Evolutionary conservation across 2,329 filamentous ascomycete genomes (phyloP).

Genomic region (Colletotrichum sp.): DNA sequence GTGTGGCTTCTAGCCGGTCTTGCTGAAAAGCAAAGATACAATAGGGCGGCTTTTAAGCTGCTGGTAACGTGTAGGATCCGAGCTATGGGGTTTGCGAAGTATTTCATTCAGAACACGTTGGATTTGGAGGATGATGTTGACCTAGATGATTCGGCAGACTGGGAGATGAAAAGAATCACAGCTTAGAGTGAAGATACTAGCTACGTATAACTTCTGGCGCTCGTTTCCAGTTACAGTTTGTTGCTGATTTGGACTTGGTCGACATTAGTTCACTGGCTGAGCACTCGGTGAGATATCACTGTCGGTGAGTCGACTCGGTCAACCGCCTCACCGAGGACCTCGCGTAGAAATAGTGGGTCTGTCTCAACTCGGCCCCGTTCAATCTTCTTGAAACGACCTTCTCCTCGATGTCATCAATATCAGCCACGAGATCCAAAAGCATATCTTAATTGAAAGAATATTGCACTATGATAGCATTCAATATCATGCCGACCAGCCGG

Average conservation of each 20-base stretch:
- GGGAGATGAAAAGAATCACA: not conserved
- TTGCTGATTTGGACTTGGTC: too few relatives aligned
- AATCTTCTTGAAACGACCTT: not conserved
- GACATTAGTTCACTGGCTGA: too few relatives aligned
- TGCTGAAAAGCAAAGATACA: not conserved
- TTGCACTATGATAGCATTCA: not conserved
- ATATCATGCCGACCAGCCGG: not conserved
- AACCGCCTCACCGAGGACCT: not conserved
- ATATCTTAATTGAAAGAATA: not conserved
- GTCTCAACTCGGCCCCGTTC: not conserved
- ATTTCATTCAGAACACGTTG: not conserved
- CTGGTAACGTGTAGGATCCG: not conserved
- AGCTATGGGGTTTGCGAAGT: not conserved
- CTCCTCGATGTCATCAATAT: not conserved
- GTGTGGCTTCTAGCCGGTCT: not conserved
- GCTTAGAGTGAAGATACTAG: too few relatives aligned
- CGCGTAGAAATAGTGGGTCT: not conserved
- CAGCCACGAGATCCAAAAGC: not conserved
- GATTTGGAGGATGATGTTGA: not conserved
- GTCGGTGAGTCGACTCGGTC: fast-evolving
- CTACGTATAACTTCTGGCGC: too few relatives aligned
- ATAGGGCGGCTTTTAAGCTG: not conserved
- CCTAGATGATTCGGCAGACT: not conserved
- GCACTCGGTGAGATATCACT: too few relatives aligned
- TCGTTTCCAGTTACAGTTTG: too few relatives aligned